These are phyloP conservation scores for Eutrema salsugineum DNA, from an alignment of 441 rosid genomes.

Conservation along the genomic window DNA sequence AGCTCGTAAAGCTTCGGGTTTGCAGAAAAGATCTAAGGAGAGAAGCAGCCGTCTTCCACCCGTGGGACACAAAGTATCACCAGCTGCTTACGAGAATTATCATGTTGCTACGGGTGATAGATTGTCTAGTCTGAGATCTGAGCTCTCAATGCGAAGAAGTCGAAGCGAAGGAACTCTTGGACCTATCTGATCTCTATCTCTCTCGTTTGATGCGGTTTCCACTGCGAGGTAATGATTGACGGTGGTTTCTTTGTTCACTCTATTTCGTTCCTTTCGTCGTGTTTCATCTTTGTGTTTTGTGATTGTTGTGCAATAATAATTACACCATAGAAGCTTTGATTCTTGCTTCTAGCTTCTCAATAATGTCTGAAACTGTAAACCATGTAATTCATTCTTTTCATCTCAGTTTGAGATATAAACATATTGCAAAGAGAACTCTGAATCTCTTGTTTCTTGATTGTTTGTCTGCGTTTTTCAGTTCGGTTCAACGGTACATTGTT, in stretches of 20 bases:
- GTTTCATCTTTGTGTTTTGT: slow-evolving; percentile 13
- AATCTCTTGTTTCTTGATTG: not conserved
- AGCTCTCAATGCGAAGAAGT: slow-evolving; percentile 53
- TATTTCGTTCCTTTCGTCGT: not conserved
- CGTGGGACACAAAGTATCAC: slow-evolving; percentile 42
- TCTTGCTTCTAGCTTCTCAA: slow-evolving; percentile 24
- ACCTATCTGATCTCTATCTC: slow-evolving; percentile 33
- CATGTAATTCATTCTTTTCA: slow-evolving; percentile 19
- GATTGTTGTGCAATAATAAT: slow-evolving; percentile 19
- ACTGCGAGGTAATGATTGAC: not conserved
- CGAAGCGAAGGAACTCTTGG: slow-evolving; percentile 71
- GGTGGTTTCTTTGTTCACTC: not conserved
- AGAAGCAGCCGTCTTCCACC: slow-evolving; percentile 58
- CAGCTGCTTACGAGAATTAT: slow-evolving; percentile 34
- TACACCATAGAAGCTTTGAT: slow-evolving; percentile 16
- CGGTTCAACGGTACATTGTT: not conserved
- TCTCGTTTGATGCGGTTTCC: not conserved
- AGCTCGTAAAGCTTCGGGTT: slow-evolving; percentile 40
- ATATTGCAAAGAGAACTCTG: slow-evolving; percentile 1
- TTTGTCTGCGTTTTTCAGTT: not conserved
- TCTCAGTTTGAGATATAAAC: not conserved
- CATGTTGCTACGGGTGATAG: slow-evolving; percentile 40
- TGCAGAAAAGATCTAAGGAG: slow-evolving; percentile 49
- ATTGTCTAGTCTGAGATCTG: slow-evolving; percentile 39
- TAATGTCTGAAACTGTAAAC: slow-evolving; percentile 27